phyloP scores from a whole-genome alignment of 345 rosid species.

The Citrus inodora region DNA sequence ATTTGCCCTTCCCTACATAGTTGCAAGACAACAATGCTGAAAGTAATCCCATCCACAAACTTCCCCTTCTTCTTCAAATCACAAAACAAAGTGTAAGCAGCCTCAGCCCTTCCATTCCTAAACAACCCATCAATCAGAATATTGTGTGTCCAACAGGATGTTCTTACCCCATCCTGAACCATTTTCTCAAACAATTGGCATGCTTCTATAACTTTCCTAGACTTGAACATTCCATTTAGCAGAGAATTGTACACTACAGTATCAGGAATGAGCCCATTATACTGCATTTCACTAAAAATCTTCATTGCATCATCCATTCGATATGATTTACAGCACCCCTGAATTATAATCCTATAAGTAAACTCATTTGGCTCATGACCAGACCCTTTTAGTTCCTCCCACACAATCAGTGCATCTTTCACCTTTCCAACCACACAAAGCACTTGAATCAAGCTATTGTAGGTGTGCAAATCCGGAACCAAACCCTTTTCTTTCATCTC shows the following conservation, averaged over 20 bases:
- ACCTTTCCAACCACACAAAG: slow-evolving; percentile 71
- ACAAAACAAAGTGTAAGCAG: slow-evolving; percentile 73
- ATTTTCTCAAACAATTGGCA: slow-evolving; percentile 84
- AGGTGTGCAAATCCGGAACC: slow-evolving; percentile 80
- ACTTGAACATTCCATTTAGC: slow-evolving; percentile 76
- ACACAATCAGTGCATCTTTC: slow-evolving; percentile 66
- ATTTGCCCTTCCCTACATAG: slow-evolving; percentile 76
- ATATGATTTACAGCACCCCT: slow-evolving; percentile 72
- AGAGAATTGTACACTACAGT: slow-evolving; percentile 65
- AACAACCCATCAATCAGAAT: slow-evolving; percentile 83
- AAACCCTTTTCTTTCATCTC: slow-evolving; percentile 68
- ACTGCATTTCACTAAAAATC: slow-evolving; percentile 71
- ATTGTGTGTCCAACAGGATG: slow-evolving; percentile 86
- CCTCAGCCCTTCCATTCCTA: slow-evolving; percentile 74
- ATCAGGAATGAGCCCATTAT: slow-evolving; percentile 59
- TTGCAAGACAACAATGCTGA: slow-evolving; percentile 69
- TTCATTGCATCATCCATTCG: slow-evolving; percentile 63
- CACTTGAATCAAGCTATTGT: slow-evolving; percentile 74
- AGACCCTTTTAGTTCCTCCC: slow-evolving; percentile 74
- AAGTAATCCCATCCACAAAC: slow-evolving; percentile 80
- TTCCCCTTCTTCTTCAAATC: slow-evolving; percentile 89
- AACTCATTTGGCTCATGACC: slow-evolving; percentile 83
- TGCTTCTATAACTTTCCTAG: slow-evolving; percentile 73
- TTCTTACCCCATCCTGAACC: slow-evolving; percentile 78
- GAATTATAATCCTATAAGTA: slow-evolving; percentile 67